phyloP scores from a whole-genome alignment of 2,329 filamentous ascomycete species.

The Fusarium anguioides region DNA sequence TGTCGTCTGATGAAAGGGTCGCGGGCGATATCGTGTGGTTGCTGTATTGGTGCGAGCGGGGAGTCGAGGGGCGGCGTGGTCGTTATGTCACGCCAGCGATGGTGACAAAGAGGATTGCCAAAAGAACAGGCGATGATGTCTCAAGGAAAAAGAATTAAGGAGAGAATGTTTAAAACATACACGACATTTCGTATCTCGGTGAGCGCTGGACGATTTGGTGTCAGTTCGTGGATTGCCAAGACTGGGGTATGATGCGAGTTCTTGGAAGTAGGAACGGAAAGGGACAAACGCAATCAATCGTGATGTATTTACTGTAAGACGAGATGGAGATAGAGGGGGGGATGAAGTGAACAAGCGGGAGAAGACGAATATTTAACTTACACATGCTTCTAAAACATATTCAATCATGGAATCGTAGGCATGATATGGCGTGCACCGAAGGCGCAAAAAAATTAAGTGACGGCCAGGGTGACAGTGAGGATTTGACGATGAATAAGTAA shows the following conservation, averaged over 20 bases:
- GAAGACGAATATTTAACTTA: constrained; percentile 45
- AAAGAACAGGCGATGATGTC: constrained; percentile 9
- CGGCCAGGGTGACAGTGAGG: constrained; percentile 30
- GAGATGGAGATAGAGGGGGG: constrained; percentile 5
- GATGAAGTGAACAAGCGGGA: not conserved
- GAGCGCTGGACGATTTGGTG: constrained; percentile 55
- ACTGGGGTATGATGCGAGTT: constrained; percentile 44
- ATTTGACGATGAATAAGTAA: constrained; percentile 1
- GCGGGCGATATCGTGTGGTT: constrained; percentile 1
- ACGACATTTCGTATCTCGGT: constrained; percentile 63
- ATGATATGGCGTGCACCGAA: constrained; percentile 50
- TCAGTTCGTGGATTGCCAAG: constrained; percentile 52
- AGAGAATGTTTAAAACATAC: constrained; percentile 50
- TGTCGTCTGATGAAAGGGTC: not conserved
- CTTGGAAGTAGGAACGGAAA: constrained; percentile 41
- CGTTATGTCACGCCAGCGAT: constrained; percentile 6
- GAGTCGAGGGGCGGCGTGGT: constrained; percentile 6
- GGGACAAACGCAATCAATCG: constrained; percentile 11
- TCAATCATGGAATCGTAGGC: constrained; percentile 48
- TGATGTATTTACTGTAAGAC: not conserved
- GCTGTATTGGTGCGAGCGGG: constrained; percentile 12
- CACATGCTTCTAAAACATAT: constrained; percentile 58
- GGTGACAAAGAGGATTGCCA: constrained; percentile 16
- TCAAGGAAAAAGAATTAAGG: constrained; percentile 21
- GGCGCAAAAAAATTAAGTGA: constrained; percentile 43